Base-by-base conservation (phyloP, 306 rosid genomes). In the Rosa lucieae region DNA sequence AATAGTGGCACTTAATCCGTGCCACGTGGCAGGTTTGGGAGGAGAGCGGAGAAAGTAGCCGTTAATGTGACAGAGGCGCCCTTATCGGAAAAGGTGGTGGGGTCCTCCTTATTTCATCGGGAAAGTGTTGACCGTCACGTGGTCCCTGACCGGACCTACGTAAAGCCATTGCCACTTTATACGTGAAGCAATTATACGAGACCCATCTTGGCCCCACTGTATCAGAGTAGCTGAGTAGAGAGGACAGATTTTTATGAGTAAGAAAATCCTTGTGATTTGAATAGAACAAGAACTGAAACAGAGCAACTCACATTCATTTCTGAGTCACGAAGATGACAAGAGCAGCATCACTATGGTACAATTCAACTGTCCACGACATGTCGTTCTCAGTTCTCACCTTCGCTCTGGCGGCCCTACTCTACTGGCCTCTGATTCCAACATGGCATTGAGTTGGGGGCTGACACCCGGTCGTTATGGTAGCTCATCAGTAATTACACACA, bases 1-100 rank as follows among this genome's bases (percentile, higher is more conserved):
- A 84, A 77, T 74, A 48, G 47, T 26, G n/a, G 53, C 32, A 15
- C 47, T 26, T 37, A 78, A 74, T 81, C 40, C 23, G 0, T 12
- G 74, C 77, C 92, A 90, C 91, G 97, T 92, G 93, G 85, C 79
- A 17, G 9, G 62, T 52, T 49, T n/a, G 81, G 80, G 75, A 73
- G 83, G 68, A 1, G 70, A 6, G 23, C 9, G 62, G 55, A 10
- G 71, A 77, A 92, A 90, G 89, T 88, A 82, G 85, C 97, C 97
- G 96, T 92, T 92, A 88, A 73, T 62, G 63, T 5, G 74, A 76
- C 81, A 29, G 76, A 74, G 72, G 67, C 53, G 58, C 67, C 67
- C 52, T 62, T 52, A 79, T 81, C 82, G 63, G 76, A 76, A 21
- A 32, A 2, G 37, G 37, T 32, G 0, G 32, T 72, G 18, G 71